A percentile compares a stretch with the other conserved stretches of the same genome.
Conservation (phyloP, 1,284 basidiomycete species). For the Mycosarcoma maydis region DNA sequence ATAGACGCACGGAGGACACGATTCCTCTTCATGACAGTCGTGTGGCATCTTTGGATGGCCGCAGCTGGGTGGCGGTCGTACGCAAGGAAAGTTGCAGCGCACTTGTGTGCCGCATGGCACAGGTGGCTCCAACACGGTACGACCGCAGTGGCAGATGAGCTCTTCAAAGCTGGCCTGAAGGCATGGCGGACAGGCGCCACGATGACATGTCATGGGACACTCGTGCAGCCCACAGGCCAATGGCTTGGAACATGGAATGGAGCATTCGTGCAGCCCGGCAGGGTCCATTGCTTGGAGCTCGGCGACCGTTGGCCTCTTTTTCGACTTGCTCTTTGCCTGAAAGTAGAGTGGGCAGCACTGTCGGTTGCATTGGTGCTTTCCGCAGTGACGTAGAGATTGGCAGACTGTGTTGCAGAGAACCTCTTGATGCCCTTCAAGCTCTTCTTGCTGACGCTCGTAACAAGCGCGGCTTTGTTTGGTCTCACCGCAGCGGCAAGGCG, state of each 20-base stretch:
- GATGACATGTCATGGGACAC: conserved; percentile 62
- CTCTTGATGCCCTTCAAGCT: conserved; percentile 46
- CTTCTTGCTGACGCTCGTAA: conserved; percentile 44
- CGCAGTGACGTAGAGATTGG: conserved; percentile 59
- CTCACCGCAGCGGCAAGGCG: conserved; percentile 65
- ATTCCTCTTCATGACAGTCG: conserved; percentile 61
- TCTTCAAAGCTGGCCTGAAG: conserved; percentile 64
- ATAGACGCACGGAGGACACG: conserved; percentile 65
- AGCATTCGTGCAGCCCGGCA: conserved; percentile 60
- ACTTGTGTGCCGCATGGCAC: conserved; percentile 63
- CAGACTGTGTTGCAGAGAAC: conserved; percentile 57
- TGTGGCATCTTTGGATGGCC: conserved; percentile 64
- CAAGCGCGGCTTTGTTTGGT: conserved; percentile 54
- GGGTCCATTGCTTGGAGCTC: conserved; percentile 60
- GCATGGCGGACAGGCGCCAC: conserved; percentile 64
- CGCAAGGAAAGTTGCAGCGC: conserved; percentile 62
- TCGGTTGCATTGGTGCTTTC: conserved; percentile 57
- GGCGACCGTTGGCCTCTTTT: conserved; percentile 44
- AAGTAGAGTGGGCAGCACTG: conserved; percentile 63
- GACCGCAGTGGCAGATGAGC: conserved; percentile 61
- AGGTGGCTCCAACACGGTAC: conserved; percentile 64
- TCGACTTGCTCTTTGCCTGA: conserved; percentile 55
- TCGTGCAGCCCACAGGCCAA: conserved; percentile 60
- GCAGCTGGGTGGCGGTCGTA: conserved; percentile 57
- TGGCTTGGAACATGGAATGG: conserved; percentile 53